Base-by-base conservation (phyloP, 208 protist genomes). In the Polymyxa betae region DNA sequence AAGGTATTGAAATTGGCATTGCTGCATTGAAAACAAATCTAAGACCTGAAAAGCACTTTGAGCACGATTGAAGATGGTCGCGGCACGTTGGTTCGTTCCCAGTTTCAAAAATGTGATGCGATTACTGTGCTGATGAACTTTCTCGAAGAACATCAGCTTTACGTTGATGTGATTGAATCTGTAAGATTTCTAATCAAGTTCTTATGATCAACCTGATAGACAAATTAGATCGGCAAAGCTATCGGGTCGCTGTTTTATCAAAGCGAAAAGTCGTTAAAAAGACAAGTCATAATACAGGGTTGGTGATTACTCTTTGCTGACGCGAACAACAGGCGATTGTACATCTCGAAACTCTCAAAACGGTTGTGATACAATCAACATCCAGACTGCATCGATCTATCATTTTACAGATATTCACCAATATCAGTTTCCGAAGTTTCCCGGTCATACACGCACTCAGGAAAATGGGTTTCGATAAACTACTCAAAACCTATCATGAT, bases 381-480 rank as follows among this genome's bases (percentile, higher is more conserved):
- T 82, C 16, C 72, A 5, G 72, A 45, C 16, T 20, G 72, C 72
- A 82, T 45, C 72, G 72, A 5, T 82, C 16, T 43, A 5, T 40
- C 35, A n/a, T 82, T 20, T 43, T 82, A n/a, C 72, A 82, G 72
- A 82, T 82, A 35, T n/a, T 82, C 16, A 35, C 16, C 35, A 82
- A 82, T 35, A 45, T 35, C 72, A 82, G 72, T n/a, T 82, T 38
- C 40, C 72, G 72, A 82, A 38, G 16, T n/a, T 82, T 38, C n/a
- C 72, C 72, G 5, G 72, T 82, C 72, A 40, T 82, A 5, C n/a
- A 82, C 5, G 72, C 72, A 12, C 72, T 82, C 16, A 5, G 72
- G 35, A 82, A 43, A n/a, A 5, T 82, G 16, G 72, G 72, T 12
- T 82, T 82, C 35, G 72, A 82, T 43, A 82, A 82, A n/a, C 72